These are phyloP conservation scores for Russula vinacea DNA, from an alignment of 768 basidiomycete genomes.

Conservation along the genomic window DNA sequence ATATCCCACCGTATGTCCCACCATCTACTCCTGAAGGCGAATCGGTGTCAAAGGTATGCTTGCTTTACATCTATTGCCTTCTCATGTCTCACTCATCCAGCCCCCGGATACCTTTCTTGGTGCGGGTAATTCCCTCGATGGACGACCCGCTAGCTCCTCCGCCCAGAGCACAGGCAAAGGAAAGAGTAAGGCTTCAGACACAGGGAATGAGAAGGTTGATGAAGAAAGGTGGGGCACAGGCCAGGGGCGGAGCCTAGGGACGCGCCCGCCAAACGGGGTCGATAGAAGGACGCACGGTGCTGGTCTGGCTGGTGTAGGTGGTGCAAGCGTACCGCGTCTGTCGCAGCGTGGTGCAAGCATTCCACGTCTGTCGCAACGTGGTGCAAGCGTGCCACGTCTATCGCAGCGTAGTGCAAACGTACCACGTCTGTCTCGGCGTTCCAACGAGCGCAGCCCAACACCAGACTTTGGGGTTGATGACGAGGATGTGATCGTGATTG, in stretches of 20 bases:
- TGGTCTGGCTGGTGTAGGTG: conserved; percentile 51
- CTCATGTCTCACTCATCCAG: conserved; percentile 30
- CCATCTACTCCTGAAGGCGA: conserved; percentile 35
- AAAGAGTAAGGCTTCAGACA: conserved; percentile 37
- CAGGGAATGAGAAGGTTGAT: conserved; percentile 28
- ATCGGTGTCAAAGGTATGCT: conserved; percentile 28
- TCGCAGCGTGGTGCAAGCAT: conserved; percentile 46
- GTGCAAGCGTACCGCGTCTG: conserved; percentile 46
- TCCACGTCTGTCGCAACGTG: conserved; percentile 48
- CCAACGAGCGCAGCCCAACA: conserved; percentile 54
- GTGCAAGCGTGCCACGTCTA: conserved; percentile 47
- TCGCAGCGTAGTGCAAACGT: conserved; percentile 49
- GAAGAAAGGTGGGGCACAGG: conserved; percentile 35
- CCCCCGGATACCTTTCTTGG: conserved; percentile 56
- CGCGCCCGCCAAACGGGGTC: conserved; percentile 42
- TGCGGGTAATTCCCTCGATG: conserved; percentile 63
- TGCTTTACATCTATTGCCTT: background rate
- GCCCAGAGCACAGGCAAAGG: conserved; percentile 49
- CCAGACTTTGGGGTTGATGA: conserved; percentile 83
- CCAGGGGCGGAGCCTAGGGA: conserved; percentile 46
- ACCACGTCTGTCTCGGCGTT: conserved; percentile 43
- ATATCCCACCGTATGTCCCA: conserved; percentile 64
- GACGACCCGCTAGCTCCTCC: conserved; percentile 43
- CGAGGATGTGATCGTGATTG: conserved; percentile 71
- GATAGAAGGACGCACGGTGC: conserved; percentile 36